phyloP scores from a whole-genome alignment of 345 rosid genomes.

The Eucalyptus regnans region DNA sequence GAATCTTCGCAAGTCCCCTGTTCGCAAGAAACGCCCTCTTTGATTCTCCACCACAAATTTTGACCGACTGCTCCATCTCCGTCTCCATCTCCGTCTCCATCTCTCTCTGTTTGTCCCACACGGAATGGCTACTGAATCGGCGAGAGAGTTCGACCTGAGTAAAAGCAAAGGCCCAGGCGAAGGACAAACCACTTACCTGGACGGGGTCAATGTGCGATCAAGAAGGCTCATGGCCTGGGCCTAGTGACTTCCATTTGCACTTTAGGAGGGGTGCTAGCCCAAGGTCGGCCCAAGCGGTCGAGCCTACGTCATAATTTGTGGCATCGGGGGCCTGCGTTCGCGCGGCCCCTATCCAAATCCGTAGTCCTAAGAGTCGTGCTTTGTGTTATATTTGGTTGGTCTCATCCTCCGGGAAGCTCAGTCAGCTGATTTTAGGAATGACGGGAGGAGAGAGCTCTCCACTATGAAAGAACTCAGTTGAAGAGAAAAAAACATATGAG shows the following conservation, averaged over 20 bases:
- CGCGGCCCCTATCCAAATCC: neutral
- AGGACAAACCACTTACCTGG: rapidly evolving
- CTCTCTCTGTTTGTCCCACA: neutral
- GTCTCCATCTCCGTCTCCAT: neutral
- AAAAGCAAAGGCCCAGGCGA: rapidly evolving
- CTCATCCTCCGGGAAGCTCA: too few relatives aligned
- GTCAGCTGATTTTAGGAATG: too few relatives aligned
- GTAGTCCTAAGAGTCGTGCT: neutral
- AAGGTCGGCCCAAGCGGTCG: neutral
- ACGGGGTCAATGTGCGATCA: neutral
- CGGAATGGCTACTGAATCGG: neutral
- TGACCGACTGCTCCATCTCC: too few relatives aligned
- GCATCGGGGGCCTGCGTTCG: neutral
- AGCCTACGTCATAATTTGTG: neutral
- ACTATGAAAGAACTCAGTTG: too few relatives aligned
- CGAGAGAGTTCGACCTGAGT: neutral
- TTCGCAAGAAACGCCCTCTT: too few relatives aligned
- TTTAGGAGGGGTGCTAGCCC: neutral
- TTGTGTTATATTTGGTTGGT: too few relatives aligned
- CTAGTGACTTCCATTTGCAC: constrained; percentile 8
- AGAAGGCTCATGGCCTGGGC: neutral
- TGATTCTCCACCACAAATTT: neutral
- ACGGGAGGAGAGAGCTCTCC: too few relatives aligned
- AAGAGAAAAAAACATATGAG: too few relatives aligned
- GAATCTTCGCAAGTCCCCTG: neutral